A percentile compares a stretch with the other conserved stretches of the same genome.
These are phyloP conservation scores for Trichosphaerium sp. DNA, from an alignment of 78 protist genomes.

Conservation along the genomic window DNA sequence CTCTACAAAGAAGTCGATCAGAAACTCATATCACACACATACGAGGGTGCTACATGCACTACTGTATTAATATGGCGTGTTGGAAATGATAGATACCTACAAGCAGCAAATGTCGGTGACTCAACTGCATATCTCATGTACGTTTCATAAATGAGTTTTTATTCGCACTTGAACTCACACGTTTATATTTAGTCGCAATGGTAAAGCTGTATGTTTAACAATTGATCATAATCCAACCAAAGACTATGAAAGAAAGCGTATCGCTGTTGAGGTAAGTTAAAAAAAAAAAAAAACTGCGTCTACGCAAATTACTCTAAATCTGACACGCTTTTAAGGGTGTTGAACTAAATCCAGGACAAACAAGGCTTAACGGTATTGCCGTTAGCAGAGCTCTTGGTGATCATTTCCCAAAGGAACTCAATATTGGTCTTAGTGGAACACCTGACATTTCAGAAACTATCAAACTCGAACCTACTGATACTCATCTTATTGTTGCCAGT, in stretches of 20 bases:
- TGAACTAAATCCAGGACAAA: slow-evolving; percentile 25
- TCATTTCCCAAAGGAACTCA: slow-evolving; percentile 41
- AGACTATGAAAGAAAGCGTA: neutral
- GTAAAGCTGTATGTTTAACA: neutral
- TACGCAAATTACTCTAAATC: neutral
- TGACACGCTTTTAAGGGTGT: slow-evolving; percentile 27
- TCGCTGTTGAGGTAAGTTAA: neutral
- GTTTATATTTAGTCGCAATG: neutral
- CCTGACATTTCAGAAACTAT: slow-evolving; percentile 40
- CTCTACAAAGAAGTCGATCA: slow-evolving; percentile 36
- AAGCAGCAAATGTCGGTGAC: slow-evolving; percentile 57
- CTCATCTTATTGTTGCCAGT: slow-evolving; percentile 43
- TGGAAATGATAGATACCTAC: slow-evolving; percentile 35
- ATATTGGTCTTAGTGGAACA: slow-evolving; percentile 25
- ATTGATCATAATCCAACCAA: neutral
- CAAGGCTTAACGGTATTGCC: slow-evolving; percentile 50
- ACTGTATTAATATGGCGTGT: slow-evolving; percentile 36
- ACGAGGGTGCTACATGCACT: slow-evolving; percentile 52
- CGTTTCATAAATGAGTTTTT: slow-evolving; percentile 24
- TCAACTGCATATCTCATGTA: slow-evolving; percentile 45
- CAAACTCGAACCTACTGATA: slow-evolving; percentile 21
- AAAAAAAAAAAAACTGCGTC: neutral
- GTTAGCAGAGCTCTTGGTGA: slow-evolving; percentile 55
- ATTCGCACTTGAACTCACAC: neutral
- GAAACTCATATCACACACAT: slow-evolving; percentile 21